Base-by-base conservation (phyloP, 2,329 filamentous ascomycete genomes). In the Lachnellula arida region DNA sequence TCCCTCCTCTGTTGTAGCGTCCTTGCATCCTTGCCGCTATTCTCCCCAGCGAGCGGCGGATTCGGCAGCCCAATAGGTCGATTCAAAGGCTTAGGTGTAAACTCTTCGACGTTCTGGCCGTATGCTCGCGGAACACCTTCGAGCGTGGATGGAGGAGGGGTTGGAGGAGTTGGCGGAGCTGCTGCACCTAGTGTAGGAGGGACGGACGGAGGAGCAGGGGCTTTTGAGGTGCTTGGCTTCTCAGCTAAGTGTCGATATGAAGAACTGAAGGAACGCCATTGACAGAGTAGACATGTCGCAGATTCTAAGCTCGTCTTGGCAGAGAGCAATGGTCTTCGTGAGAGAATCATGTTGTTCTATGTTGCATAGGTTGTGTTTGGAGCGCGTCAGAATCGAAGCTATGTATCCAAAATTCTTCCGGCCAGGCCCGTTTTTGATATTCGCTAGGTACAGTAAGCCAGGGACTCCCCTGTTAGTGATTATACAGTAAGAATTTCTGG, bases 61-160 rank as follows among this genome's bases (percentile, higher is more conserved):
- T 82, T 74, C 11, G 79, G 78, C 73, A 96, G 84, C 60, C 94
- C 94, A 63, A 99, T 93, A 14, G 94, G 93, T 39, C 90, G 84
- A 40, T 78, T 73, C 43, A 88, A 74, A 17, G 79, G 80, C 64
- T 77, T 80, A 5, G 84, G 84, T 9, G 76, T 81, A 66, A 86
- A 87, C 32, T 76, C 69, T 2, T 78, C 72, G 28, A 78, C 65
- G 15, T 76, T 75, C 68, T 78, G 79, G 65, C 84, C 84, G 62
- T 84, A 85, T 28, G 78, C 76, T 59, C 82, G 75, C 11, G 84
- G 84, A 5, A 82, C 84, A 58, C 82, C 72, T 63, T 80, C 81
- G 39, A 84, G 72, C 5, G 77, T 72, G 15, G 76, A 75, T 37
- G 74, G 64, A 49, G 78, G 62, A 63, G 51, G 62, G 39, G 49